These are phyloP conservation scores for Cryoendolithus antarcticus DNA, from an alignment of 2,329 filamentous ascomycete genomes.

Conservation along the genomic window DNA sequence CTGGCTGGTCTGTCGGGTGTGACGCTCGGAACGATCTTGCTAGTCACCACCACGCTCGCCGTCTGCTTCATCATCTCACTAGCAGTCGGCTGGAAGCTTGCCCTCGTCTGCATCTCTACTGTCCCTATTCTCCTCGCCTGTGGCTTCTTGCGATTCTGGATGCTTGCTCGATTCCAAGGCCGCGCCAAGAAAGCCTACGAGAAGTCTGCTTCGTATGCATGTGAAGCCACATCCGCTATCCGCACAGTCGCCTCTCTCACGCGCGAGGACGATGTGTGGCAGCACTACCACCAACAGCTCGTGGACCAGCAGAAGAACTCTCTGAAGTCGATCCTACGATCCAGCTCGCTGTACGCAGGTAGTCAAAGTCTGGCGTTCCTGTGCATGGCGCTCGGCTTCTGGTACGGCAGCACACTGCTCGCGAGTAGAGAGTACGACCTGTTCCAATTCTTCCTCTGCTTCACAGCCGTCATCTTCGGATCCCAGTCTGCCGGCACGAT, in stretches of 20 bases:
- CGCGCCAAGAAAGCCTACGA: conserved; percentile 72
- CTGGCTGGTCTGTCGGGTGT: conserved; percentile 77
- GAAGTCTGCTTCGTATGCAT: conserved; percentile 72
- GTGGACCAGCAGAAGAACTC: conserved; percentile 54
- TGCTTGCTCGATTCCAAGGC: conserved; percentile 65
- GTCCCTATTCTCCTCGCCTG: conserved; percentile 67
- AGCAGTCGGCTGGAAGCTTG: conserved; percentile 78
- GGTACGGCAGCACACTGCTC: conserved; percentile 75
- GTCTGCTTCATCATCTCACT: conserved; percentile 58
- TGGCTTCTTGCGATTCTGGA: conserved; percentile 79
- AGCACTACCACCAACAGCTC: conserved; percentile 56
- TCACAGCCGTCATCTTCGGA: conserved; percentile 77
- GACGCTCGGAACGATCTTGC: conserved; percentile 75
- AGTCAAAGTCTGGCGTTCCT: conserved; percentile 77
- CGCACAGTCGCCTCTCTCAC: conserved; percentile 87
- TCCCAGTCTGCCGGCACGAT: conserved; percentile 82
- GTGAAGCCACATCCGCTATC: conserved; percentile 87
- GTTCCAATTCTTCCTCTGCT: conserved; percentile 88
- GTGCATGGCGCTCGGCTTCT: conserved; percentile 79
- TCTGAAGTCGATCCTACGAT: conserved; percentile 61
- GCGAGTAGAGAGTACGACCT: conserved; percentile 57
- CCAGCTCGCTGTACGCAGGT: conserved; percentile 66
- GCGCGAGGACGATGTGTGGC: conserved; percentile 68
- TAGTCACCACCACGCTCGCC: conserved; percentile 67
- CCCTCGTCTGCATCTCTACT: conserved; percentile 66